These are phyloP conservation scores for Mycena crocata DNA, from an alignment of 768 basidiomycete genomes.

Conservation along the genomic window DNA sequence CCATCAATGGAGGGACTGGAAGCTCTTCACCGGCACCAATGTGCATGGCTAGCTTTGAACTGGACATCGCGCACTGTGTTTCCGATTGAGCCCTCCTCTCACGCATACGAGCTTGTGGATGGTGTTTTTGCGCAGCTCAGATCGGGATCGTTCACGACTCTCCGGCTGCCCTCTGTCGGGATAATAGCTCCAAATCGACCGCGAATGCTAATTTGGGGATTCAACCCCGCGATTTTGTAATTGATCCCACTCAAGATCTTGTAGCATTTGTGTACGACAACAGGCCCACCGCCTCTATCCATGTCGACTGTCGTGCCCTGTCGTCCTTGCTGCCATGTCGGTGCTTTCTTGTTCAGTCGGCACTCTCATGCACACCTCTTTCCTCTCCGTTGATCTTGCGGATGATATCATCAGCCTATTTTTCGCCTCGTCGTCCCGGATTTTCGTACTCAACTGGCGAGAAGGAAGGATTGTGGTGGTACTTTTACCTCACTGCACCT, in stretches of 20 bases:
- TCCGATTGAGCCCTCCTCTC: background rate
- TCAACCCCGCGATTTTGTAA: background rate
- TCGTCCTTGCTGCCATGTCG: background rate
- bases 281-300: background rate
- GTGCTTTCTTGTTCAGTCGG: background rate
- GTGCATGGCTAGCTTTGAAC: background rate
- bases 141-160: background rate
- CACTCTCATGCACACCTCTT: too few species aligned
- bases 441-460: slow-evolving; percentile 11
- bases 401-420: slow-evolving; percentile 10
- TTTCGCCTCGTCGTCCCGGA: background rate
- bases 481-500: background rate
- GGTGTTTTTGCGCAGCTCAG: slow-evolving; percentile 15
- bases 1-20: background rate
- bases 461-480: background rate
- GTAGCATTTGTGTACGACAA: slow-evolving; percentile 1
- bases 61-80: background rate
- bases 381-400: slow-evolving; percentile 4
- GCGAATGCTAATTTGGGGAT: background rate
- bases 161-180: slow-evolving; percentile 6
- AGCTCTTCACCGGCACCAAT: background rate
- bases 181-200: background rate
- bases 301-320: background rate
- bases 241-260: slow-evolving; percentile 23
- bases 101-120: background rate